A percentile compares a stretch with the other conserved stretches of the same genome.
phyloP scores from a whole-genome alignment of 495 filamentous ascomycete genomes.

The Staphylotrichum tortipilum region DNA sequence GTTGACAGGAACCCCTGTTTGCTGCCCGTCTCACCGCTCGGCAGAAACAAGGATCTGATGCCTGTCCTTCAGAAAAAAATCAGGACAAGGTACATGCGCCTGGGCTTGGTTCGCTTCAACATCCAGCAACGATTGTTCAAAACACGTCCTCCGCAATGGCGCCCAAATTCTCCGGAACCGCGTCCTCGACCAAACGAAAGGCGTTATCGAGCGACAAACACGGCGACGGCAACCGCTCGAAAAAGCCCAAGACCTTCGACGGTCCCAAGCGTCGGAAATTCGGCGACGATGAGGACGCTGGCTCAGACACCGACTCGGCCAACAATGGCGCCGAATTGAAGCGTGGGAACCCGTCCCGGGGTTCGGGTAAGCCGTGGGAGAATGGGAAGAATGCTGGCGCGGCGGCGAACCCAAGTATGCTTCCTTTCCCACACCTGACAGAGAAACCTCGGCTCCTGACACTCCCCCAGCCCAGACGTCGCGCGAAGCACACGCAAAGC shows the following conservation, averaged over 20 bases:
- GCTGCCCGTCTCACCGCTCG: constrained; percentile 33
- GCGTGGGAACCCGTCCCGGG: constrained; percentile 11
- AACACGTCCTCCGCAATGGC: constrained; percentile 5
- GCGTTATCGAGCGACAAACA: constrained; percentile 29
- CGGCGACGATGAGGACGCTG: constrained; percentile 15
- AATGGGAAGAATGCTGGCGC: constrained; percentile 18
- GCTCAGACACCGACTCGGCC: constrained; percentile 29
- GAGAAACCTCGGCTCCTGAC: constrained; percentile 1
- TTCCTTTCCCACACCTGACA: background rate
- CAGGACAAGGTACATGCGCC: background rate
- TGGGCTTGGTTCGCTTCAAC: too few species aligned
- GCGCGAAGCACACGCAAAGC: constrained; percentile 82
- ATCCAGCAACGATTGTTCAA: background rate
- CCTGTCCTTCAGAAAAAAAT: constrained; percentile 17
- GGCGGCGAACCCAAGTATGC: constrained; percentile 27
- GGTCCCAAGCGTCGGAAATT: constrained; percentile 23
- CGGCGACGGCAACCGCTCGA: constrained; percentile 21
- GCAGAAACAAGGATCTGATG: constrained; percentile 20
- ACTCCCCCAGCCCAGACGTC: constrained; percentile 37
- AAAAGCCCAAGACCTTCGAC: constrained; percentile 39
- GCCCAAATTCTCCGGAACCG: constrained; percentile 18
- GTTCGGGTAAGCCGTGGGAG: constrained; percentile 6
- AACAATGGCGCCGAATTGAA: constrained; percentile 25
- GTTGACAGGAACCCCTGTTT: background rate
- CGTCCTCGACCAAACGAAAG: constrained; percentile 34